Evolutionary conservation across 2,329 filamentous ascomycete species (phyloP).

Genomic region (Blumeria graminis): DNA sequence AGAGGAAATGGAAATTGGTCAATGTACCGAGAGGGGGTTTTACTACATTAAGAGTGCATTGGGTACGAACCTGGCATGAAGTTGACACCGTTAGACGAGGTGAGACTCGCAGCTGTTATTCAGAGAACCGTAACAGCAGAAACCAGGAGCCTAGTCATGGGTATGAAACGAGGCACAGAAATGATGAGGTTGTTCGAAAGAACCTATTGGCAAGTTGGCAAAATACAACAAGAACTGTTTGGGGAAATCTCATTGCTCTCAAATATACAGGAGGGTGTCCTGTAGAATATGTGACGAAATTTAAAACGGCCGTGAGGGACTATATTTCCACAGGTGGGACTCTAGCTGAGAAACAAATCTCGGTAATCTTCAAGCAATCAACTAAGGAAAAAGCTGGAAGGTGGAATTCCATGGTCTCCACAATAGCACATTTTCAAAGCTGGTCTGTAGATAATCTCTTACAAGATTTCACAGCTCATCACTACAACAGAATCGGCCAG

Average conservation of each 20-base stretch:
- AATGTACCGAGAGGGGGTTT: not conserved
- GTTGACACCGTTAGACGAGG: not conserved
- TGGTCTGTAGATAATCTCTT: not conserved
- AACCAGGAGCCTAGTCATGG: not conserved
- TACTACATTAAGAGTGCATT: not conserved
- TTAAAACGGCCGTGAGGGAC: not conserved
- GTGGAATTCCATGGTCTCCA: not conserved
- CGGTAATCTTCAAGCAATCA: not conserved
- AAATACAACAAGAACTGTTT: not conserved
- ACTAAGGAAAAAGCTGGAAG: not conserved
- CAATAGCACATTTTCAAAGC: not conserved
- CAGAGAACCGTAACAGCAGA: not conserved
- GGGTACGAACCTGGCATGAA: not conserved
- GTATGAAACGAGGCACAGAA: not conserved
- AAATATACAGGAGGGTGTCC: not conserved
- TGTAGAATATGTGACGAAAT: not conserved
- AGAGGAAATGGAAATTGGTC: not conserved
- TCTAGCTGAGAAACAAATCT: not conserved
- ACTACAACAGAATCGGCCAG: not conserved
- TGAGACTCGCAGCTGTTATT: not conserved
- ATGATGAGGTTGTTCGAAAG: not conserved
- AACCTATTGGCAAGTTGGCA: not conserved
- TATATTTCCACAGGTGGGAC: not conserved
- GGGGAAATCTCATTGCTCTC: not conserved
- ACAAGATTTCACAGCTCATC: not conserved